Percentiles rank a stretch among this genome's conserved stretches.
These are phyloP conservation scores for Populus tomentosa DNA, from an alignment of 441 rosid species.

Conservation along the genomic window DNA sequence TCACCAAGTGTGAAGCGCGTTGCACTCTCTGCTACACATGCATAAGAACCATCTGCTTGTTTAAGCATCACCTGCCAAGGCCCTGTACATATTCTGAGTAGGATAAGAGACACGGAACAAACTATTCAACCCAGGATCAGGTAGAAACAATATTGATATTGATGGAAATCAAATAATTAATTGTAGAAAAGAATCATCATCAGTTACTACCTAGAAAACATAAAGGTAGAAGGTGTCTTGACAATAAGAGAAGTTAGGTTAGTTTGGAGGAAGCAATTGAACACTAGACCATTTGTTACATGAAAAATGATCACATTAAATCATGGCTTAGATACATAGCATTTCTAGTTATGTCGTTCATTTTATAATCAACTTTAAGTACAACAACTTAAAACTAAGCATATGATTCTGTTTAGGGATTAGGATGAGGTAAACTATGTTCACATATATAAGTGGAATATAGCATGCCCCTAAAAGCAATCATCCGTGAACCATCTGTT, in stretches of 20 bases:
- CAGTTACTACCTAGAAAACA: neutral
- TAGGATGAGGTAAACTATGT: neutral
- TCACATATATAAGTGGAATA: neutral
- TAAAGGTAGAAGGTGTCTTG: neutral
- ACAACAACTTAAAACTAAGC: neutral
- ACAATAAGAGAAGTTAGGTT: neutral
- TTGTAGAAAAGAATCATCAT: neutral
- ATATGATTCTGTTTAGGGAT: neutral
- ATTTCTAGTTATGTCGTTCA: neutral
- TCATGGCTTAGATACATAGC: neutral
- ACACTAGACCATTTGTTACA: neutral
- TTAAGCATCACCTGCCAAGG: conserved; percentile 99
- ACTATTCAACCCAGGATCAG: neutral
- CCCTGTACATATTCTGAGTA: conserved; percentile 42
- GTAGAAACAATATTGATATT: neutral
- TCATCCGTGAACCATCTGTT: neutral
- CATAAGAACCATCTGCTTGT: conserved; percentile 82
- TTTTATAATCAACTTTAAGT: neutral
- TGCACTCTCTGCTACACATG: conserved; percentile 79
- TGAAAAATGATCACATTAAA: neutral
- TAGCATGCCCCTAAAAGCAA: neutral
- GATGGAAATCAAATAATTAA: neutral
- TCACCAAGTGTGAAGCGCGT: conserved; percentile 88
- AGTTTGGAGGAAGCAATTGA: neutral
- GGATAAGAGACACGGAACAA: neutral